phyloP scores from a whole-genome alignment of 2,329 filamentous ascomycete genomes.

The Pseudogymnoascus sp. region DNA sequence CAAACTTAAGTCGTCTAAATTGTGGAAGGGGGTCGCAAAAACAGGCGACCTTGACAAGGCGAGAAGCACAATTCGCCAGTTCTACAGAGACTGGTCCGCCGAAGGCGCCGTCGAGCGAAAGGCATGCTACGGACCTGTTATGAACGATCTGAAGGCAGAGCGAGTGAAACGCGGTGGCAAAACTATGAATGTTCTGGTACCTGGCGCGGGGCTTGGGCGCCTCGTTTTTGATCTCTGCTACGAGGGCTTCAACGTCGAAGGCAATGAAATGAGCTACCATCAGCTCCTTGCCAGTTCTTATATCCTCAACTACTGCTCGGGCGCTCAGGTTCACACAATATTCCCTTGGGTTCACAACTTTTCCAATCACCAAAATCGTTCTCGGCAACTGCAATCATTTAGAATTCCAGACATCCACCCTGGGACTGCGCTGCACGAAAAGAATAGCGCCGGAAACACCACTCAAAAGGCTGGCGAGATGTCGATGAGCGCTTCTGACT shows the following conservation, averaged over 20 bases:
- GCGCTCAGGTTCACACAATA: conserved; percentile 57
- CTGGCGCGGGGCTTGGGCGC: conserved; percentile 80
- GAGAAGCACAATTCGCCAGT: conserved; percentile 81
- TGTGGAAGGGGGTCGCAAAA: conserved; percentile 65
- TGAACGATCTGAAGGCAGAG: conserved; percentile 52
- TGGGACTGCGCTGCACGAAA: conserved; percentile 38
- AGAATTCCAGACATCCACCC: conserved; percentile 75
- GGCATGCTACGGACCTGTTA: conserved; percentile 68
- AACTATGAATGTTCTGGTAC: conserved; percentile 63
- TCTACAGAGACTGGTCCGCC: conserved; percentile 88
- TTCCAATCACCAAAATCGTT: conserved; percentile 69
- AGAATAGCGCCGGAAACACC: conserved; percentile 24
- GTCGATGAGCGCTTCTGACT: conserved; percentile 91
- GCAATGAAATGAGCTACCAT: conserved; percentile 95
- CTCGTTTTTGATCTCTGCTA: conserved; percentile 79
- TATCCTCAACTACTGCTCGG: conserved; percentile 59
- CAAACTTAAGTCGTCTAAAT: conserved; percentile 26
- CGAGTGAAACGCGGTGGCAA: conserved; percentile 19
- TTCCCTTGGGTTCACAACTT: conserved; percentile 84
- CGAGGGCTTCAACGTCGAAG: conserved; percentile 66
- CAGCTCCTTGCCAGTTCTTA: conserved; percentile 80
- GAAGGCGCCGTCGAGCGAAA: conserved; percentile 67
- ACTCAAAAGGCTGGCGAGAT: conserved; percentile 49
- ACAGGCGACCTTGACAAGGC: conserved; percentile 79
- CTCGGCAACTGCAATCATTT: conserved; percentile 66